These are phyloP conservation scores for Triglochin maritima DNA, from an alignment of 106 monocot species.

Conservation along the genomic window DNA sequence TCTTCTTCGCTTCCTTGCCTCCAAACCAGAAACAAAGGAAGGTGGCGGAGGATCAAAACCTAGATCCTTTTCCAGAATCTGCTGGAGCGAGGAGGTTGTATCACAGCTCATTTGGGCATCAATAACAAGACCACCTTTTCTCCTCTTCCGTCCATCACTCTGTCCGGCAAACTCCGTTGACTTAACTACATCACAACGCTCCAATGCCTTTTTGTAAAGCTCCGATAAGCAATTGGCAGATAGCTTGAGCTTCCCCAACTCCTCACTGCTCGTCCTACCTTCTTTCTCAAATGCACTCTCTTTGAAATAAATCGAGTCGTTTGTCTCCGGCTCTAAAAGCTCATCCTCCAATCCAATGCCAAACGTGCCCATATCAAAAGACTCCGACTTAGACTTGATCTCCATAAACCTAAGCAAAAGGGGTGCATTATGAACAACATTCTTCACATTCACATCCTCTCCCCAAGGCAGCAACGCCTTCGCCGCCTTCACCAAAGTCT, in stretches of 20 bases:
- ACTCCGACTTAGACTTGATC: conserved; percentile 27
- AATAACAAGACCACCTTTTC: conserved; percentile 14
- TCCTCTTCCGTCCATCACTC: conserved; percentile 21
- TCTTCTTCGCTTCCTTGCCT: conserved; percentile 42
- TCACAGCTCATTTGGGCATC: conserved; percentile 19
- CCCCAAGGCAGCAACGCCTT: conserved; percentile 66
- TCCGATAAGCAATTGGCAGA: conserved; percentile 29
- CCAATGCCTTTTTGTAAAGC: conserved; percentile 31
- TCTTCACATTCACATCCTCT: conserved; percentile 39
- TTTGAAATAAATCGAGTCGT: conserved; percentile 36
- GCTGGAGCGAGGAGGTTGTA: conserved; percentile 22
- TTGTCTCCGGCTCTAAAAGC: conserved; percentile 4
- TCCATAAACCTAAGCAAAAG: conserved; percentile 59
- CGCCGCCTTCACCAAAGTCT: conserved; percentile 39
- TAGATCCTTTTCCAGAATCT: conserved; percentile 42
- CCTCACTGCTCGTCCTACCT: neutral
- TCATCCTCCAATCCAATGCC: neutral
- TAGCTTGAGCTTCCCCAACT: conserved; percentile 18
- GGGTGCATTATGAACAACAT: conserved; percentile 41
- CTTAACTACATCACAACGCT: conserved; percentile 14
- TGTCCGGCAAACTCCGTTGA: conserved; percentile 14
- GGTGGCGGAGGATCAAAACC: conserved; percentile 72
- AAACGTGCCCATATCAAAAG: conserved; percentile 6
- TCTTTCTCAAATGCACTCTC: neutral
- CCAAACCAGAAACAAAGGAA: conserved; percentile 47